These are phyloP conservation scores for Trichosporon coremiiforme DNA, from an alignment of 1,284 basidiomycete genomes.

Conservation along the genomic window DNA sequence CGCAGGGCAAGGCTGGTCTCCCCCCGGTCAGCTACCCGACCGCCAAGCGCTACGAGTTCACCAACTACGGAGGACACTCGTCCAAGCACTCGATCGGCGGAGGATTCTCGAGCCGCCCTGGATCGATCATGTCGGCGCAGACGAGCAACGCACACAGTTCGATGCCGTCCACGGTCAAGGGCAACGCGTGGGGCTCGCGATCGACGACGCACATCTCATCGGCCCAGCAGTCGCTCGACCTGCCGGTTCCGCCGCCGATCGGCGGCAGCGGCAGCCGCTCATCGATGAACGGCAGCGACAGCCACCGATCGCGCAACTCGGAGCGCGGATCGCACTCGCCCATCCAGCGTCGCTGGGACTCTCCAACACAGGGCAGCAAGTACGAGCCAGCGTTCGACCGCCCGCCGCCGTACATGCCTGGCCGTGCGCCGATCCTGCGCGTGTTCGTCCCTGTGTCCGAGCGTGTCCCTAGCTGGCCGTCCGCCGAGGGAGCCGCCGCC, in stretches of 20 bases:
- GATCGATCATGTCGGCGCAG: constrained; percentile 51
- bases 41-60: constrained; percentile 56
- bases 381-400: constrained; percentile 53
- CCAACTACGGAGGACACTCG: constrained; percentile 39
- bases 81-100: constrained; percentile 17
- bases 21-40: constrained; percentile 54
- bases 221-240: constrained; percentile 19
- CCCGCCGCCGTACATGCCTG: constrained; percentile 50
- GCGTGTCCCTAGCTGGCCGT: constrained; percentile 51
- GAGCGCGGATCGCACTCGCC: constrained; percentile 36
- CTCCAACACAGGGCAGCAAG: constrained; percentile 26
- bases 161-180: constrained; percentile 24
- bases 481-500: constrained; percentile 48
- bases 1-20: constrained; percentile 43
- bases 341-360: constrained; percentile 31
- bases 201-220: constrained; percentile 9
- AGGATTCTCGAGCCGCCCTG: constrained; percentile 40
- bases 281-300: constrained; percentile 41
- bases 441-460: constrained; percentile 54
- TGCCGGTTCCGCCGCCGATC: constrained; percentile 39
- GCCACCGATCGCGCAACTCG: constrained; percentile 32
- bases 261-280: constrained; percentile 33
- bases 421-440: constrained; percentile 52
- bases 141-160: constrained; percentile 32
- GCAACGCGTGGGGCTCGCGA: constrained; percentile 9